Evolutionary conservation across 371 early-diverging fungal species (phyloP), one percentile per base, ranked within the genome.

Genomic region (Parasitella parasitica): DNA sequence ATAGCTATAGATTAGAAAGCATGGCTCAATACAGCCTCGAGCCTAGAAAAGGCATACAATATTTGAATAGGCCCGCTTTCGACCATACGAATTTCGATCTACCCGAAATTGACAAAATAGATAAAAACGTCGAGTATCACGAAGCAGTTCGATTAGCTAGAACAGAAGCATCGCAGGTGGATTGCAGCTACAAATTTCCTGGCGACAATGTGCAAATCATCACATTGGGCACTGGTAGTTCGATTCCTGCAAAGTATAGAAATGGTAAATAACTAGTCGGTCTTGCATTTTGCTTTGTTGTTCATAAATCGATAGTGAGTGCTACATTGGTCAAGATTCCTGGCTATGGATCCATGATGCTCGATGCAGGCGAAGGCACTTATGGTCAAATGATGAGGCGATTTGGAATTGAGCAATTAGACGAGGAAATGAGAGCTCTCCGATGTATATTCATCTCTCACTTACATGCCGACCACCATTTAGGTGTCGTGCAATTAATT

Each of bases 341-440:
- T 2, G 67, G 73, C 0, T 76, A 82, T 48, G 87, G 86, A 2
- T 83, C 83, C 0, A 82, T 94, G 20, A 77, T 99, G 37, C 71
- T 99, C 36, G 99, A 99, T 78, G 91, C 88, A 50, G 99, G 99
- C 13, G 99, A 99, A 76, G 97, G 97, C n/a, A 98, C 99, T 0
- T 82, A 86, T 24, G 92, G 94, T 4, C 98, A 97, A 71, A 84
- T 99, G 67, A 82, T 86, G 67, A 87, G 99, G 26, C 79, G 83
- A 35, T 89, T 94, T 66, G 96, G 82, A 46, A 38, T 34, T 6
- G 72, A 71, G 4, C 35, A 46, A 15, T 22, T 83, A 0, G 74
- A 82, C 26, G 72, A 78, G 15, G 80, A 76, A 22, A 61, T 87
- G 20, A 71, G 64, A n/a, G 54, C 64, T 6, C 57, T 99, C 34